These are phyloP conservation scores for Leccinellum albellum DNA, from an alignment of 768 basidiomycete genomes.

Conservation along the genomic window DNA sequence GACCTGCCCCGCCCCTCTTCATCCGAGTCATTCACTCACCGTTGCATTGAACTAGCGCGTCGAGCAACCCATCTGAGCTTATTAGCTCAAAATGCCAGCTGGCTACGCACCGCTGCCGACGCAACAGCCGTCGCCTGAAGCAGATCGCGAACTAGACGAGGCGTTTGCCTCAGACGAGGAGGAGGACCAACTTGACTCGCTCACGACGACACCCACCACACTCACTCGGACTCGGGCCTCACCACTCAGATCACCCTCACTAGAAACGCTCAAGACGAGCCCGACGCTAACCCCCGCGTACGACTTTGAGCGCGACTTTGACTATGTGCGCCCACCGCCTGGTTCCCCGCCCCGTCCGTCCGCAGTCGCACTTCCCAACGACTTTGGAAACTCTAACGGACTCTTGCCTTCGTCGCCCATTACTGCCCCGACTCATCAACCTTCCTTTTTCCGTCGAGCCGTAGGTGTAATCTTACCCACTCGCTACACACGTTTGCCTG, in stretches of 20 bases:
- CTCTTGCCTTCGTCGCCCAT: slow-evolving; percentile 50
- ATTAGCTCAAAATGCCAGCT: slow-evolving; percentile 39
- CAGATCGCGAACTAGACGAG: slow-evolving; percentile 66
- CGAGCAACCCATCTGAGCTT: background rate
- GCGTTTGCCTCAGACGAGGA: slow-evolving; percentile 66
- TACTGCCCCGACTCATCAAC: slow-evolving; percentile 30
- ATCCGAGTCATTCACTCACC: too few species aligned
- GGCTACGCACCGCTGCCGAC: slow-evolving; percentile 54
- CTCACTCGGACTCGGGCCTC: too few species aligned
- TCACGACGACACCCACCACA: slow-evolving; percentile 34
- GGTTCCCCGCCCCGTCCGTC: slow-evolving; percentile 71
- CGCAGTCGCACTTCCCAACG: slow-evolving; percentile 56
- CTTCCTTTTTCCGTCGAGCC: slow-evolving; percentile 56
- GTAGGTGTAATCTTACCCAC: slow-evolving; percentile 59
- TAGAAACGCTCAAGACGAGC: slow-evolving; percentile 13
- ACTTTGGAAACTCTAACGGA: slow-evolving; percentile 73
- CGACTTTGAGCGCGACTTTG: slow-evolving; percentile 80
- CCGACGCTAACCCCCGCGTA: slow-evolving; percentile 25
- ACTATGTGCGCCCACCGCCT: slow-evolving; percentile 65
- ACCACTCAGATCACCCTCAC: too few species aligned
- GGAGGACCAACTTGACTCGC: slow-evolving; percentile 23
- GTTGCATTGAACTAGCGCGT: too few species aligned
- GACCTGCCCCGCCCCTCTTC: too few species aligned
- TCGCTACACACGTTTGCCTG: slow-evolving; percentile 55
- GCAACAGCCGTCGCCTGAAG: slow-evolving; percentile 40